A percentile compares a stretch with the other conserved stretches of the same genome.
phyloP scores from a whole-genome alignment of 495 filamentous ascomycete species.

The Lichenothelia convexa region DNA sequence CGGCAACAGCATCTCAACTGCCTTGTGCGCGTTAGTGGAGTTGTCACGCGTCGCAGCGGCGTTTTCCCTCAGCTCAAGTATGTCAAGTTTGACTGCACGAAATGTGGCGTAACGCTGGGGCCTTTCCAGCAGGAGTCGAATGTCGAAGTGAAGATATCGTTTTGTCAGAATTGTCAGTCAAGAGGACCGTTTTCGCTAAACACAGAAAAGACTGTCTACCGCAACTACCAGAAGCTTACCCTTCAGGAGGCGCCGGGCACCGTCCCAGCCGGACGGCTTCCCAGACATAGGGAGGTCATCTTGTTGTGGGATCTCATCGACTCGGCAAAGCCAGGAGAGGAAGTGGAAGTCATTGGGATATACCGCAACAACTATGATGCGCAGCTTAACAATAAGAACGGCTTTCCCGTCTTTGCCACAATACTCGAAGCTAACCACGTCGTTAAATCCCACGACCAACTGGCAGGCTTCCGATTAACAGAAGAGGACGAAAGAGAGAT shows the following conservation, averaged over 20 bases:
- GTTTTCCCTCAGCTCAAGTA: conserved; percentile 98
- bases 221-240: conserved; percentile 96
- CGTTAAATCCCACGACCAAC: conserved; percentile 91
- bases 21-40: conserved; percentile 81
- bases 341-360: conserved; percentile 90
- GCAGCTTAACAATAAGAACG: conserved; percentile 95
- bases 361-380: conserved; percentile 98
- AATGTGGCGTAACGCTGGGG: conserved; percentile 80
- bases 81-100: conserved; percentile 89
- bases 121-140: conserved; percentile 96
- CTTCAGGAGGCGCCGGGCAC: conserved; percentile 96
- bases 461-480: conserved; percentile 89
- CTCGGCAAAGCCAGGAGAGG: conserved; percentile 89
- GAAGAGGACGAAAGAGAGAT: conserved; percentile 93
- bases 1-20: conserved; percentile 96
- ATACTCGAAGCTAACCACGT: conserved; percentile 95
- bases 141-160: conserved; percentile 86
- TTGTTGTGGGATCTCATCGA: conserved; percentile 96
- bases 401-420: conserved; percentile 96
- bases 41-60: conserved; percentile 88
- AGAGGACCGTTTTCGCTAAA: conserved; percentile 91
- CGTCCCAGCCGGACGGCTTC: conserved; percentile 88
- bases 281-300: conserved; percentile 86
- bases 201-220: conserved; percentile 96
- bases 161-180: conserved; percentile 95